Evolutionary conservation across 768 basidiomycete species (phyloP), one percentile per base, ranked within the genome.

Genomic region (Tylopilus sp.): DNA sequence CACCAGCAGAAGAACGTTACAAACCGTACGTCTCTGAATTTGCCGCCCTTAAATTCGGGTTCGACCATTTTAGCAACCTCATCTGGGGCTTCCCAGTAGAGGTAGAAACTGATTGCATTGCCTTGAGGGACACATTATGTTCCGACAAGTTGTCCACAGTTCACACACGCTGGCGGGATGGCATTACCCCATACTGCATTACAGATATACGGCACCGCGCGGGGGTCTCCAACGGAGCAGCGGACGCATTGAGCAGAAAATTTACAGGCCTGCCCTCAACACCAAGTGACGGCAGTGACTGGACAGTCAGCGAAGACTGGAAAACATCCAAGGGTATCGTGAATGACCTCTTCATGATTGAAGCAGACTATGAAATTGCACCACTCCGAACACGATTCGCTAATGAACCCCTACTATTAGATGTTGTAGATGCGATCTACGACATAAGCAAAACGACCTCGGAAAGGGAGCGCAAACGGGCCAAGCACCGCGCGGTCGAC

Each of bases 11-110:
- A 50, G 62, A 65, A 31, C 50, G 52, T 2, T 74, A 73, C 55
- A 59, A 61, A 47, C 72, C 71, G 0, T 74, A 64, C 33, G 0
- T 66, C 69, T 40, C n/a, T n/a, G n/a, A n/a, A n/a, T n/a, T n/a
- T n/a, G n/a, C n/a, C n/a, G n/a, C n/a, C n/a, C n/a, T n/a, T n/a
- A n/a, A n/a, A n/a, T n/a, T n/a, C n/a, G n/a, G n/a, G n/a, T n/a
- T n/a, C n/a, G n/a, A n/a, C n/a, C 67, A 73, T 36, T 70, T 72
- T 47, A 47, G 58, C 1, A 57, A 71, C 41, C 59, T 58, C 2
- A 56, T 68, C 0, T 69, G 55, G 42, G 65, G 69, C 0, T 69
- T 58, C 26, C 70, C 67, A 55, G 64, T 55, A n/a, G n/a, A n/a
- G n/a, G n/a, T n/a, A n/a, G n/a, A n/a, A n/a, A n/a, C n/a, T n/a